These are phyloP conservation scores for Erodium chrysanthum DNA, from an alignment of 441 rosid genomes.

Conservation along the genomic window DNA sequence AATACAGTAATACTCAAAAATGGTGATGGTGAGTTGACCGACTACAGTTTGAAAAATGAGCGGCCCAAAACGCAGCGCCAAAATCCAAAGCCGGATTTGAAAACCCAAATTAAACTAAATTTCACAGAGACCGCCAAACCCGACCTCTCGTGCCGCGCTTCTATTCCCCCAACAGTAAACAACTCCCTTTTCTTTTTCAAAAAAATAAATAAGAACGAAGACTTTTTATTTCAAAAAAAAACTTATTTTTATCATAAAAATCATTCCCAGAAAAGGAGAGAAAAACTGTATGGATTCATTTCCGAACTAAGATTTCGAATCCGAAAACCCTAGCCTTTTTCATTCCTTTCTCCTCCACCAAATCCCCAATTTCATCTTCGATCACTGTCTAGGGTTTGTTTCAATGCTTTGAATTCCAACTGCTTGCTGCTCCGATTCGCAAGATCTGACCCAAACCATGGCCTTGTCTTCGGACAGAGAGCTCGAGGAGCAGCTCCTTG, in stretches of 20 bases:
- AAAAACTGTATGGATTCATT: background rate
- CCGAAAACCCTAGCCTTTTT: constrained; percentile 18
- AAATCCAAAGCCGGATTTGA: constrained; percentile 33
- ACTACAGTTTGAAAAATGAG: no score
- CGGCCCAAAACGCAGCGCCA: background rate
- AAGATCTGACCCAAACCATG: constrained; percentile 25
- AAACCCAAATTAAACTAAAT: constrained; percentile 22
- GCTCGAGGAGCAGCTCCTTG: constrained; percentile 59
- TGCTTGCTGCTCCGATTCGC: background rate
- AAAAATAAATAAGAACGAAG: background rate
- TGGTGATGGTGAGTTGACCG: no score
- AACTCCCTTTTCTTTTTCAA: no score
- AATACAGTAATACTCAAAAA: no score
- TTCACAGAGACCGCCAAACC: constrained; percentile 31
- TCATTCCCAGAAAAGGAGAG: background rate
- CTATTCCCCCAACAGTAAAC: background rate
- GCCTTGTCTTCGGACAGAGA: constrained; percentile 43
- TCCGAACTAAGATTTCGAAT: background rate
- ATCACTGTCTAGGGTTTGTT: constrained; percentile 28
- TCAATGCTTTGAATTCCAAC: constrained; percentile 32
- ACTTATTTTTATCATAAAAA: background rate
- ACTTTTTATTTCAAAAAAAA: background rate
- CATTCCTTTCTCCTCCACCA: background rate
- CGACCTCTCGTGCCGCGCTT: constrained; percentile 19
- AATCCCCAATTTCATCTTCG: constrained; percentile 6